Evolutionary conservation across 805 yeast species (phyloP).

Genomic region (Suhomyces vadensis): DNA sequence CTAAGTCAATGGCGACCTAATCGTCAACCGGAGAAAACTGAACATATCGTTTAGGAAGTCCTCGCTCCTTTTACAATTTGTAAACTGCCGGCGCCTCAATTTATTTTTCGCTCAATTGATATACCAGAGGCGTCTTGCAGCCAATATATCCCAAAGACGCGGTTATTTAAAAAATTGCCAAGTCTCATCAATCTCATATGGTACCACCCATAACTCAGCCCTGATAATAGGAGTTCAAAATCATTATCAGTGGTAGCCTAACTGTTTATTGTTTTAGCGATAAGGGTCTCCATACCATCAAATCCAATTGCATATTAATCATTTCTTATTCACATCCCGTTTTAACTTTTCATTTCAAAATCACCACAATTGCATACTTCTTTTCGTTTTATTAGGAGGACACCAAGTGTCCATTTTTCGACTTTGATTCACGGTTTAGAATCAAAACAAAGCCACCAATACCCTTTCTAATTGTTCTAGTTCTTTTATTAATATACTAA

Average conservation of each 20-base stretch:
- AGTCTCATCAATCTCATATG: not conserved
- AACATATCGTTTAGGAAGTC: not conserved
- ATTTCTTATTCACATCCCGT: not conserved
- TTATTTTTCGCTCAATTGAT: too few relatives aligned
- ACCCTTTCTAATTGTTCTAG: not conserved
- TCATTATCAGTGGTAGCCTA: too few relatives aligned
- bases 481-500: constrained; percentile 3
- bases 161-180: not conserved
- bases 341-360: not conserved
- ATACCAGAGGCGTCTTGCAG: too few relatives aligned
- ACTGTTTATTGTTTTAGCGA: too few relatives aligned
- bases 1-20: not conserved
- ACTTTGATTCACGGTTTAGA: not conserved
- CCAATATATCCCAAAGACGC: not conserved
- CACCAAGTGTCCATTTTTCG: not conserved
- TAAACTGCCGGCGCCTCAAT: not conserved
- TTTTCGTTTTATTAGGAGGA: not conserved
- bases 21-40: not conserved
- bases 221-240: too few relatives aligned
- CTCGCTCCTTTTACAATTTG: not conserved
- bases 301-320: not conserved
- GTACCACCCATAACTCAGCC: too few relatives aligned
- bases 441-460: too few relatives aligned
- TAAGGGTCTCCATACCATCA: too few relatives aligned
- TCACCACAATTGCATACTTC: not conserved